phyloP scores from a whole-genome alignment of 441 rosid genomes.

The Arabidopsis hybrid region DNA sequence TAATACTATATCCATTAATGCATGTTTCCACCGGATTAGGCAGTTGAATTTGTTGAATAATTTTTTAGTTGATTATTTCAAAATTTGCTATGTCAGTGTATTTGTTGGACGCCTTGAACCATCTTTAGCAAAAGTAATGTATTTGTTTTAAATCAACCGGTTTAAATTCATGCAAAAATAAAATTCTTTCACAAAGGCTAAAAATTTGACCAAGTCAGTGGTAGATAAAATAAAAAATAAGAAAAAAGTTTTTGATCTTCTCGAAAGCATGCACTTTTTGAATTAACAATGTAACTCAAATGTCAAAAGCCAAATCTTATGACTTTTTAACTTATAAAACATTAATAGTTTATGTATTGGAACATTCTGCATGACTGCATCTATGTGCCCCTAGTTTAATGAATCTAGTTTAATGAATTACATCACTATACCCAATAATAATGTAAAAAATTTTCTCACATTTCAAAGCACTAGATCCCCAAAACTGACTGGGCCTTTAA shows the following conservation, averaged over 20 bases:
- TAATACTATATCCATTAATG: too few species aligned
- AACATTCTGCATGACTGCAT: too few species aligned
- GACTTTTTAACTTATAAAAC: constrained; percentile 4
- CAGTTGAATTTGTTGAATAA: not conserved
- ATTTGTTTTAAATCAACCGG: not conserved
- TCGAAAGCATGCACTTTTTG: constrained; percentile 26
- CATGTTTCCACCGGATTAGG: not conserved
- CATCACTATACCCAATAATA: too few species aligned
- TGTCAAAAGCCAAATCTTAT: constrained; percentile 21
- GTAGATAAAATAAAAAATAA: not conserved
- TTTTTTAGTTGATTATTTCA: not conserved
- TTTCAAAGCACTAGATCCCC: too few species aligned
- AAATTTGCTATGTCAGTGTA: not conserved
- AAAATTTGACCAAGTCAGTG: not conserved
- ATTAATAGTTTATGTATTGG: not conserved
- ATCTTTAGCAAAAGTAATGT: not conserved
- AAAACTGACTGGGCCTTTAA: too few species aligned
- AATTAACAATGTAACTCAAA: constrained; percentile 23
- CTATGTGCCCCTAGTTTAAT: too few species aligned
- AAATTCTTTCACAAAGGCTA: not conserved
- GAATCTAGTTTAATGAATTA: too few species aligned
- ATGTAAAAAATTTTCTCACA: too few species aligned
- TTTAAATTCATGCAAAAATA: not conserved
- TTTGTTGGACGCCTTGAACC: not conserved
- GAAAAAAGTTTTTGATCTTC: constrained; percentile 4